A percentile compares a stretch with the other conserved stretches of the same genome.
These are phyloP conservation scores for Eucalyptus urophylla DNA, from an alignment of 345 rosid genomes.

Conservation along the genomic window DNA sequence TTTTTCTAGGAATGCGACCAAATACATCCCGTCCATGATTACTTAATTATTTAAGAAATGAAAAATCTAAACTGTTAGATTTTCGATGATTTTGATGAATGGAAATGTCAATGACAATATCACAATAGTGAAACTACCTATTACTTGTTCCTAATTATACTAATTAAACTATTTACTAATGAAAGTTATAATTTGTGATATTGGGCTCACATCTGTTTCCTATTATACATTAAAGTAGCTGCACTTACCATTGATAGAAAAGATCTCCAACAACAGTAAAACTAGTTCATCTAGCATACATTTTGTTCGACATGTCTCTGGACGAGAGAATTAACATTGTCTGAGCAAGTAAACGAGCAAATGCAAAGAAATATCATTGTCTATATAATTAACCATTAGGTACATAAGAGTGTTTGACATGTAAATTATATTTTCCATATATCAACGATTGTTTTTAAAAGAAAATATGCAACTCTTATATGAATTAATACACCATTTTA, in stretches of 20 bases:
- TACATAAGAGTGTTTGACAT: background rate
- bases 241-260: background rate
- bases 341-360: background rate
- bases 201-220: background rate
- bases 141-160: background rate
- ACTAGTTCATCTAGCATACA: background rate
- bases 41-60: background rate
- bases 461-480: background rate
- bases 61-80: background rate
- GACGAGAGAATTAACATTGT: background rate
- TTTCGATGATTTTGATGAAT: background rate
- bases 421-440: background rate
- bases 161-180: background rate
- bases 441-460: background rate
- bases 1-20: background rate
- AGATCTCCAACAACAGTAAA: background rate
- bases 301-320: background rate
- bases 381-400: background rate
- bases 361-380: background rate
- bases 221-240: background rate
- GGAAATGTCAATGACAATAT: background rate
- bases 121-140: background rate
- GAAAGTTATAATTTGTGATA: background rate
- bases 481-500: background rate
- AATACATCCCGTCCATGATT: background rate